Evolutionary conservation across 2,329 filamentous ascomycete species (phyloP), one percentile per base, ranked within the genome.

Genomic region (Penicillium frequentans): DNA sequence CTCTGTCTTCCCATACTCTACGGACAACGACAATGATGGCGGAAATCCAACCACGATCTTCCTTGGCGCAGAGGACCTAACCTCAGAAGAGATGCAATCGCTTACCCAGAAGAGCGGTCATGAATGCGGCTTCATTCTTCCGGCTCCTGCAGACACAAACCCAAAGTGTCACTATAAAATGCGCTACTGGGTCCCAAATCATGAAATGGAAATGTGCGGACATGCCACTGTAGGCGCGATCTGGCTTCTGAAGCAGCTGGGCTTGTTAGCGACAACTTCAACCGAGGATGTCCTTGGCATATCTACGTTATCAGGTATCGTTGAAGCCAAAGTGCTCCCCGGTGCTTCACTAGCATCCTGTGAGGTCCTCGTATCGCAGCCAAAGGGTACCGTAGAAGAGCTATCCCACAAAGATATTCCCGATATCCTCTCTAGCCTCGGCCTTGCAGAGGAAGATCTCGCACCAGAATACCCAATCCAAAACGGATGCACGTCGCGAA

Each of bases 141-240:
- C 51, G 7, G 39, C 24, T 7, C 21, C 21, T 39, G 23, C 24
- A 29, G 16, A 23, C 14, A 29, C 24, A 13, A 21, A n/a, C 9
- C 31, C 26, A 9, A 35, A n/a, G 13, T 49, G 33, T 23, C 24
- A 56, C 33, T 49, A 55, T 21, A 26, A 21, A 23, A 55, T 60
- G 51, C 43, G 55, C 29, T 57, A 57, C 37, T 57, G 51, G 43
- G 57, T 59, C 23, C 57, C 54, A 11, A 55, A 55, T 21, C 55
- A 60, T 35, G 58, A 57, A 42, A 60, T 60, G 55, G 55, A 57
- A 37, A 60, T 60, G 55, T 57, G 58, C 48, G 58, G 58, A 16
- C 58, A 55, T 47, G 56, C 52, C 19, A 62, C 53, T 2, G 45
- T 62, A 2, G 58, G 61, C 11, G 51, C 60, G 3, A 35, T 60